Conservation (phyloP, 352 stramenopile species). For the Globisporangium polare region DNA sequence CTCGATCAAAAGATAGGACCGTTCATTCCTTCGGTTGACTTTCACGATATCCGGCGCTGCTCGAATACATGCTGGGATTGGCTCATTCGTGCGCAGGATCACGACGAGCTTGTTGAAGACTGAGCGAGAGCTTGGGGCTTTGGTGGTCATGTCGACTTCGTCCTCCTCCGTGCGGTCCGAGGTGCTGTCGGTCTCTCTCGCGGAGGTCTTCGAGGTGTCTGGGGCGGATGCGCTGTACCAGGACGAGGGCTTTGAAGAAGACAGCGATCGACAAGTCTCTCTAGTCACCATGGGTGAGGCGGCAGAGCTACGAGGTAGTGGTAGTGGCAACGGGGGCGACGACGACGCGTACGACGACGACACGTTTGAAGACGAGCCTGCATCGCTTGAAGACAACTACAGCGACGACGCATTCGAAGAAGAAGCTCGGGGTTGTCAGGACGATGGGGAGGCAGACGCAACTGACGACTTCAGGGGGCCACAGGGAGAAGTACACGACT, state of each 20-base stretch:
- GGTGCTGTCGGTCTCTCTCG: background rate
- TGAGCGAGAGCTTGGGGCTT: no score
- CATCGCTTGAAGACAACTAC: conserved; percentile 1
- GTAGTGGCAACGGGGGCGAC: background rate
- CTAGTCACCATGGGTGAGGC: no score
- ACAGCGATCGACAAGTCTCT: background rate
- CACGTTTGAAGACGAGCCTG: conserved; percentile 10
- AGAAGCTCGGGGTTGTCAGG: background rate
- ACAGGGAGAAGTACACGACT: background rate
- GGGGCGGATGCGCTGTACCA: conserved; percentile 1
- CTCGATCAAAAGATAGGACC: background rate
- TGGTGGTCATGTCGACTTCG: background rate
- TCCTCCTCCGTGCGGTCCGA: conserved; percentile 1
- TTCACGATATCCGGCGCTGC: no score
- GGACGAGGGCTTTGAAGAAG: conserved; percentile 11
- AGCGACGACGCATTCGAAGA: conserved; percentile 15
- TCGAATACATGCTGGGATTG: no score
- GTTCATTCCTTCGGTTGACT: no score
- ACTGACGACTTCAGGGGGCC: background rate
- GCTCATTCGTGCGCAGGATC: background rate
- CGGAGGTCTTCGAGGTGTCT: background rate
- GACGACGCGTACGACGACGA: conserved; percentile 15
- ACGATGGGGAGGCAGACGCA: background rate
- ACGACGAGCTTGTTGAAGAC: no score
- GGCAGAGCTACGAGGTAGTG: background rate